Conservation (phyloP, 108 stramenopile species). For the Seminavis robusta region DNA sequence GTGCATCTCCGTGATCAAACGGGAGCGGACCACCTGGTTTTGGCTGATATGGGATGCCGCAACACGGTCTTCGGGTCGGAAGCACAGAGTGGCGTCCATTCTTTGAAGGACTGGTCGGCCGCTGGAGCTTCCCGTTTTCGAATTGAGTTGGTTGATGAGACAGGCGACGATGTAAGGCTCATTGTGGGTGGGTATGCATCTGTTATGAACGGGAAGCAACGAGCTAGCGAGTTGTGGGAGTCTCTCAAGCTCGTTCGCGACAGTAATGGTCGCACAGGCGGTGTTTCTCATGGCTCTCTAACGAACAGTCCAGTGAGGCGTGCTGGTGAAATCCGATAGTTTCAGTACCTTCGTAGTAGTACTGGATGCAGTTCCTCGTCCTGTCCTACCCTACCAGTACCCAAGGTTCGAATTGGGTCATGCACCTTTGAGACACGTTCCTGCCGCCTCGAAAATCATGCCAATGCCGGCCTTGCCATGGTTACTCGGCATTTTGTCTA, state of each 20-base stretch:
- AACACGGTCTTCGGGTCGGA: constrained; percentile 76
- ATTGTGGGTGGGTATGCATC: constrained; percentile 47
- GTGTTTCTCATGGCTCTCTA: constrained; percentile 46
- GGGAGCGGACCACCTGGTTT: constrained; percentile 66
- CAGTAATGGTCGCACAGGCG: constrained; percentile 53
- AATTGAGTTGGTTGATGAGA: constrained; percentile 77
- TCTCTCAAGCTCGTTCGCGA: constrained; percentile 37
- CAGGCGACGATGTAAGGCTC: constrained; percentile 26
- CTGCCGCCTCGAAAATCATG: too few species aligned
- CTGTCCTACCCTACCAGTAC: too few species aligned
- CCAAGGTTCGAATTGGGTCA: too few species aligned
- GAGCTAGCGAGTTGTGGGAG: constrained; percentile 36
- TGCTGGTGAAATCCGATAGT: constrained; percentile 37
- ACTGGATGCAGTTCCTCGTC: too few species aligned
- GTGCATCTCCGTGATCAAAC: constrained; percentile 70
- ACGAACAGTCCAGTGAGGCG: constrained; percentile 42
- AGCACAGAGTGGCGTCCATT: constrained; percentile 59
- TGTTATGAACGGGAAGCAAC: constrained; percentile 26
- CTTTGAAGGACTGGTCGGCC: constrained; percentile 43
- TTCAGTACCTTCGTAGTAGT: background rate
- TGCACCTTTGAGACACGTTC: too few species aligned
- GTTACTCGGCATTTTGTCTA: too few species aligned
- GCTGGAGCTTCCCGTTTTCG: constrained; percentile 50
- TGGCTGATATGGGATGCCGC: constrained; percentile 76
- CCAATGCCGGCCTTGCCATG: too few species aligned